phyloP scores from a whole-genome alignment of 352 stramenopile genomes.

The Aphanomyces euteiches region DNA sequence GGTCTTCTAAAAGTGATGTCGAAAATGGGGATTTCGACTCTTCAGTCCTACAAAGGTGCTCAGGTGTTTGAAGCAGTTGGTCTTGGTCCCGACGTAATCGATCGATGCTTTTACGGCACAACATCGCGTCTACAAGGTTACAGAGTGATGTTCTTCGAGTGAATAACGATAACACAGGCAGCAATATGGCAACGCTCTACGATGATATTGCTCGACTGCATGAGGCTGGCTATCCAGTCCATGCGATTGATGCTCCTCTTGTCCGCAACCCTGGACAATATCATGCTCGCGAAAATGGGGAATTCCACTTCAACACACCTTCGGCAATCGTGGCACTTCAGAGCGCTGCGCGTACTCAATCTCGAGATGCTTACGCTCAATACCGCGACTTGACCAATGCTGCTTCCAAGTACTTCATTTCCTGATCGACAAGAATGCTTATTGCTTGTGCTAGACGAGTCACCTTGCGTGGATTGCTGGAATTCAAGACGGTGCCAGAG shows the following conservation, averaged over 20 bases:
- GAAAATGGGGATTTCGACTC: constrained; percentile 96
- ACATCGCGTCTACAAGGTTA: constrained; percentile 85
- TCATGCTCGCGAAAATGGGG: constrained; percentile 92
- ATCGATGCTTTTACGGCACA: constrained; percentile 81
- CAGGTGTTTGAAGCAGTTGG: constrained; percentile 96
- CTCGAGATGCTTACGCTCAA: constrained; percentile 89
- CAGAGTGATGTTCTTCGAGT: background rate
- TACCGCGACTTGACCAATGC: constrained; percentile 91
- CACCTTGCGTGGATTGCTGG: constrained; percentile 91
- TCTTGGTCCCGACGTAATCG: constrained; percentile 90
- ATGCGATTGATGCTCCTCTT: constrained; percentile 69
- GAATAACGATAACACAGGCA: constrained; percentile 40
- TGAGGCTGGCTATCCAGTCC: constrained; percentile 81
- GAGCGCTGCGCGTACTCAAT: constrained; percentile 89
- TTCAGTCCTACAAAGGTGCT: constrained; percentile 94
- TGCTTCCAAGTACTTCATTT: constrained; percentile 31
- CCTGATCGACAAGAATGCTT: background rate
- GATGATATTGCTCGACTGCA: constrained; percentile 92
- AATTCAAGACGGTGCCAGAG: constrained; percentile 92
- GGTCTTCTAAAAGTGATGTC: constrained; percentile 79
- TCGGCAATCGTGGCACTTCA: constrained; percentile 94
- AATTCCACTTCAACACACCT: constrained; percentile 95
- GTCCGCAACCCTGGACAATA: constrained; percentile 95
- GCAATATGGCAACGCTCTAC: constrained; percentile 94
- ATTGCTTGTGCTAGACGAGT: constrained; percentile 65